A percentile compares a stretch with the other conserved stretches of the same genome.
These are phyloP conservation scores for Talaromyces liani DNA, from an alignment of 495 filamentous ascomycete genomes.

Conservation along the genomic window DNA sequence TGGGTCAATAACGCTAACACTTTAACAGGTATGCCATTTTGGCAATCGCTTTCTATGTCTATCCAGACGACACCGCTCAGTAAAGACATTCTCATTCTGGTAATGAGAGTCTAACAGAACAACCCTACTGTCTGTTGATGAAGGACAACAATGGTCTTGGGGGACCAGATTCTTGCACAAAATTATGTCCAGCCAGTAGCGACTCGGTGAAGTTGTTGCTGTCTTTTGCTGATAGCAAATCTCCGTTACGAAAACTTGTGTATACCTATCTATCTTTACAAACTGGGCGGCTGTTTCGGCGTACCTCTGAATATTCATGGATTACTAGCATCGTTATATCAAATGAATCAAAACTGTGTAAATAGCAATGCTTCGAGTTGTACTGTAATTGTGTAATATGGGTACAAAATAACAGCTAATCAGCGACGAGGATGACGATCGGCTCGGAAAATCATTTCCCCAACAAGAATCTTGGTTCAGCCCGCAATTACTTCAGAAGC, in stretches of 20 bases:
- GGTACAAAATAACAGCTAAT: neutral
- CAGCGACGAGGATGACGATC: neutral
- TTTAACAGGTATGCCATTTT: slow-evolving; percentile 65
- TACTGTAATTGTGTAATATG: neutral
- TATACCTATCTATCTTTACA: neutral
- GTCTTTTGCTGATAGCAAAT: neutral
- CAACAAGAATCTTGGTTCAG: slow-evolving; percentile 12
- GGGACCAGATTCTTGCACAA: neutral
- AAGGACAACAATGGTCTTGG: no score
- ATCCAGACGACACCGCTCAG: slow-evolving; percentile 52
- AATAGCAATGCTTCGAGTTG: neutral
- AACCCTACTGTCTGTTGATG: no score
- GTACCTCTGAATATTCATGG: neutral
- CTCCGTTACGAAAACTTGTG: neutral
- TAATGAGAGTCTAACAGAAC: no score
- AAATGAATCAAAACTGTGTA: neutral
- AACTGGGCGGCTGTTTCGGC: neutral
- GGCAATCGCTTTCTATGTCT: slow-evolving; percentile 82
- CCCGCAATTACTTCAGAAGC: neutral
- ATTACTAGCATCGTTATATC: neutral
- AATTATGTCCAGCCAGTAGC: neutral
- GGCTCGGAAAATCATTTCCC: slow-evolving; percentile 19
- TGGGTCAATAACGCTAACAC: neutral
- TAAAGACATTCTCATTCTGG: neutral
- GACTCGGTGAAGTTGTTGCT: neutral